These are phyloP conservation scores for Linnemannia elongata DNA, from an alignment of 192 early-diverging fungal species.

Conservation along the genomic window DNA sequence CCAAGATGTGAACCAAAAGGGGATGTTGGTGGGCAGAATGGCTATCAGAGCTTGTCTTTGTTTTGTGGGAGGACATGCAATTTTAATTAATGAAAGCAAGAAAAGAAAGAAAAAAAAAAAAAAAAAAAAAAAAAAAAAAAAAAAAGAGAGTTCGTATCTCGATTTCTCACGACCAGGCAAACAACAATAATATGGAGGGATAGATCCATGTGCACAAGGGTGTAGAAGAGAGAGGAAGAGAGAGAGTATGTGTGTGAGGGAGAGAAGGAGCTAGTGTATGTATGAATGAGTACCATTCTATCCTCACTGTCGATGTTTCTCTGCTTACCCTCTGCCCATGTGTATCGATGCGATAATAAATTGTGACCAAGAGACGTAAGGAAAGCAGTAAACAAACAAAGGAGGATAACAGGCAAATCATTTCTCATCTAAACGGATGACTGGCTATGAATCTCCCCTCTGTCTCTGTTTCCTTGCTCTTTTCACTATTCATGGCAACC, in stretches of 20 bases:
- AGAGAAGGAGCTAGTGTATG: not conserved
- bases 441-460: not conserved
- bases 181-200: not conserved
- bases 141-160: conserved; percentile 1
- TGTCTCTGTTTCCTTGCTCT: not conserved
- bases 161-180: not conserved
- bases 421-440: not conserved
- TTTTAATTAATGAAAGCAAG: not conserved
- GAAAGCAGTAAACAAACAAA: not conserved
- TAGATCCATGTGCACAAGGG: not conserved
- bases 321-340: not conserved
- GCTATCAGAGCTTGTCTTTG: not conserved
- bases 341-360: conserved; percentile 3
- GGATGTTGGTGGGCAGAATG: not conserved
- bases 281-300: not conserved
- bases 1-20: not conserved
- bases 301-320: not conserved
- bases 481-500: not conserved
- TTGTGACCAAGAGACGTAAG: not conserved
- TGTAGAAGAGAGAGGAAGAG: not conserved
- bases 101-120: not conserved
- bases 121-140: not conserved
- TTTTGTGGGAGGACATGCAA: not conserved
- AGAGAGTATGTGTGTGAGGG: not conserved
- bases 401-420: not conserved